These are phyloP conservation scores for Coemansia sp. DNA, from an alignment of 192 early-diverging fungal genomes.

Conservation along the genomic window DNA sequence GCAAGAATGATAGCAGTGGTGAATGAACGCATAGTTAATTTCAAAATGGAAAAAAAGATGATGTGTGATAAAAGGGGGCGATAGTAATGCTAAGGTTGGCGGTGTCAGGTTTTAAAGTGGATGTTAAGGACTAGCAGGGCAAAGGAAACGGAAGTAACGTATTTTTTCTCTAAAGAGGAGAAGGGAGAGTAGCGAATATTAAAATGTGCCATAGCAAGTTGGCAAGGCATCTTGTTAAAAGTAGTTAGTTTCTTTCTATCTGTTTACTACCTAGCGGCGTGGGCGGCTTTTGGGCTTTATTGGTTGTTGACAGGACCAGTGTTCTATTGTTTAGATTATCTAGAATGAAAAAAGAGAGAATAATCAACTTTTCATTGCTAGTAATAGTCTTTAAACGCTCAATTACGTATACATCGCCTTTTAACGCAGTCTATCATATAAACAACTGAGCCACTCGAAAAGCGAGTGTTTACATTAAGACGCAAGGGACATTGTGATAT, in stretches of 20 bases:
- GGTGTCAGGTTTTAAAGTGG: background rate
- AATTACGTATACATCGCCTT: background rate
- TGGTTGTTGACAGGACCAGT: background rate
- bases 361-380: background rate
- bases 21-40: slow-evolving; percentile 2
- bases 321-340: background rate
- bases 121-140: background rate
- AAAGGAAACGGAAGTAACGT: background rate
- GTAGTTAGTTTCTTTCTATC: no score
- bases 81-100: background rate
- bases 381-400: background rate
- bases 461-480: background rate
- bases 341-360: background rate
- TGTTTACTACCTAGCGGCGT: no score
- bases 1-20: slow-evolving; percentile 17
- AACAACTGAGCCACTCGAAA: background rate
- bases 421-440: background rate
- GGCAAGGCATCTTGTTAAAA: no score
- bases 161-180: no score
- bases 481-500: background rate
- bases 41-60: slow-evolving; percentile 11
- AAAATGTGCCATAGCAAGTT: no score
- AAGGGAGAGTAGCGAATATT: no score
- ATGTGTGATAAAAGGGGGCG: slow-evolving; percentile 13
- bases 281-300: no score